Conservation (phyloP, 2,329 filamentous ascomycete species). For the Pleochaeta shiraiana region DNA sequence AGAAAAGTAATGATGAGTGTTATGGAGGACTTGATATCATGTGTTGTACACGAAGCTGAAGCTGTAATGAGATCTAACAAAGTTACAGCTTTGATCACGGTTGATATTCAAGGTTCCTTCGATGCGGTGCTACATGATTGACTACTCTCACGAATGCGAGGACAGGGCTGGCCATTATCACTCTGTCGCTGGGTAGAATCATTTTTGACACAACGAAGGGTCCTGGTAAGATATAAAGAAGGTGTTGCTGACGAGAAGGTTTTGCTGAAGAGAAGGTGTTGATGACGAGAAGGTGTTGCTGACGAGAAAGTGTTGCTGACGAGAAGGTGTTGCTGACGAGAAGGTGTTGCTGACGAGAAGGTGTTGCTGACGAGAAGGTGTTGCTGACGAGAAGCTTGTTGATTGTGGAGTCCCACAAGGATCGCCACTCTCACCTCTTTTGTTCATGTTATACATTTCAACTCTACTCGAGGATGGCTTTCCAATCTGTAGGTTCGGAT, state of each 20-base stretch:
- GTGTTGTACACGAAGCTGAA: neutral
- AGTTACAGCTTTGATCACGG: neutral
- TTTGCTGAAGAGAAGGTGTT: no score
- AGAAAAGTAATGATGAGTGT: no score
- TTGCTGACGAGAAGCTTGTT: neutral
- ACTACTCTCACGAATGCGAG: neutral
- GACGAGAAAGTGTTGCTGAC: no score
- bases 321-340: no score
- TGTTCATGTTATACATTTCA: slow-evolving; percentile 1
- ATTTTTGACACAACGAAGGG: neutral
- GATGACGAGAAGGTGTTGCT: no score
- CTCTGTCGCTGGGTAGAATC: slow-evolving; percentile 1
- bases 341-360: no score
- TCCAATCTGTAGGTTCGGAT: neutral
- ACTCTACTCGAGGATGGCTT: neutral
- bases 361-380: no score
- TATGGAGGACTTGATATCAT: neutral
- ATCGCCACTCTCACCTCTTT: neutral
- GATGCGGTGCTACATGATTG: neutral
- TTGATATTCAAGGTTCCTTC: slow-evolving; percentile 1
- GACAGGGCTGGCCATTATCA: neutral
- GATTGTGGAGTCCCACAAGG: neutral
- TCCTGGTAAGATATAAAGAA: neutral
- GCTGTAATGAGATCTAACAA: neutral
- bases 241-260: neutral